Percentiles rank a stretch among this genome's conserved stretches.
phyloP scores from a whole-genome alignment of 2,329 filamentous ascomycete species.

The Purpureocillium takamizusanense region DNA sequence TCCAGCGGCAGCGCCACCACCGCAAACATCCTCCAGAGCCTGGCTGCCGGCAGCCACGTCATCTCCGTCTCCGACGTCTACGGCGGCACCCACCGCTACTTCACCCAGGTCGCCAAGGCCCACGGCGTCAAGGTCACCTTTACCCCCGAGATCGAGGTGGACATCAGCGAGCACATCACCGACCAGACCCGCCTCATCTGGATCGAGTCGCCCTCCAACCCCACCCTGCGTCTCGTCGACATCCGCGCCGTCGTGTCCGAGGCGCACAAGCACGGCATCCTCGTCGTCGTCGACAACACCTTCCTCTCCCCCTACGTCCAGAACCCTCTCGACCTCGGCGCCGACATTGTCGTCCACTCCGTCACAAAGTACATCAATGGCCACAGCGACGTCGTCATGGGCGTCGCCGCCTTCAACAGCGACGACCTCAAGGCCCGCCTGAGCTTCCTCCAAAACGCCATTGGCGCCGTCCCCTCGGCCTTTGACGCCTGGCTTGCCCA shows the following conservation, averaged over 20 bases:
- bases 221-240: constrained; percentile 86
- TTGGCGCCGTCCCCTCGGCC: constrained; percentile 85
- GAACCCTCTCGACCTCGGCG: constrained; percentile 89
- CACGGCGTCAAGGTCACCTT: constrained; percentile 95
- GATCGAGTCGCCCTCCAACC: constrained; percentile 93
- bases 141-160: constrained; percentile 82
- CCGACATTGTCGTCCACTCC: constrained; percentile 92
- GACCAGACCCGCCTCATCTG: constrained; percentile 89
- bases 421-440: constrained; percentile 68
- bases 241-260: constrained; percentile 75
- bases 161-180: constrained; percentile 76
- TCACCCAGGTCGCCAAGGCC: constrained; percentile 92
- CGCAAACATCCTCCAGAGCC: constrained; percentile 83
- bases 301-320: constrained; percentile 96
- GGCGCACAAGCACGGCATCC: constrained; percentile 80
- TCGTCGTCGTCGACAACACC: constrained; percentile 98
- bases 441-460: constrained; percentile 91
- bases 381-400: constrained; percentile 95
- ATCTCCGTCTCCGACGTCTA: constrained; percentile 97
- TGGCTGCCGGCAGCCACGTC: constrained; percentile 85
- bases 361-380: constrained; percentile 99
- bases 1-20: constrained; percentile 91
- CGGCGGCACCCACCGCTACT: constrained; percentile 95
- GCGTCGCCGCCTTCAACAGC: constrained; percentile 89
- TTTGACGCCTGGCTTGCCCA: constrained; percentile 99